phyloP scores from a whole-genome alignment of 495 filamentous ascomycete genomes.

The Sporormia fimetaria region DNA sequence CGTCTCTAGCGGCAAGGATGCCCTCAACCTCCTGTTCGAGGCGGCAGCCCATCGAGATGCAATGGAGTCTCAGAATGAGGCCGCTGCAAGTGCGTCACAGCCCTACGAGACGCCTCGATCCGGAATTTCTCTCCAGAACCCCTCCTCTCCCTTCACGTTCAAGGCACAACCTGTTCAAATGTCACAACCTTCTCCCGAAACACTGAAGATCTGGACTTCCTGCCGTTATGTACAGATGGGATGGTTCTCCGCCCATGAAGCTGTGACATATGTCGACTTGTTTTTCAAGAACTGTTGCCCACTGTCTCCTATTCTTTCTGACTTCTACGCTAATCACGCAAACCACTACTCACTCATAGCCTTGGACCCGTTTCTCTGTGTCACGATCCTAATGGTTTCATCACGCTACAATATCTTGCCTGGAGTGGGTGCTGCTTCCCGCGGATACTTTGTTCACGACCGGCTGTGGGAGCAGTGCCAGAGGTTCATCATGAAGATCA shows the following conservation, averaged over 20 bases:
- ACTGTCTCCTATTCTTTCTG: slow-evolving; percentile 42
- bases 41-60: slow-evolving; percentile 35
- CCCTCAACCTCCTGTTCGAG: slow-evolving; percentile 44
- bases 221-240: slow-evolving; percentile 45
- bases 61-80: slow-evolving; percentile 12
- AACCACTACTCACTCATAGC: slow-evolving; percentile 39
- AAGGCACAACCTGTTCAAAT: slow-evolving; percentile 19
- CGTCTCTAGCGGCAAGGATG: slow-evolving; percentile 38
- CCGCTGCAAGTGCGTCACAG: slow-evolving; percentile 5
- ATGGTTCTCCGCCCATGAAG: slow-evolving; percentile 43
- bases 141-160: slow-evolving; percentile 21
- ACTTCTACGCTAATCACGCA: slow-evolving; percentile 39
- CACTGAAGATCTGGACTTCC: slow-evolving; percentile 39
- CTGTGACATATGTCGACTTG: slow-evolving; percentile 35
- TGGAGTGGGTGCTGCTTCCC: slow-evolving; percentile 41
- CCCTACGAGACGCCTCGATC: slow-evolving; percentile 21
- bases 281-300: slow-evolving; percentile 45
- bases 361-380: slow-evolving; percentile 41
- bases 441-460: slow-evolving; percentile 46
- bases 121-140: slow-evolving; percentile 4
- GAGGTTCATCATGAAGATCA: slow-evolving; percentile 40
- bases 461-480: slow-evolving; percentile 45
- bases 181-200: slow-evolving; percentile 26
- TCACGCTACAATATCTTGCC: slow-evolving; percentile 38
- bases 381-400: slow-evolving; percentile 44